Base-by-base conservation (phyloP, 2,329 filamentous ascomycete species). In the Metarhizium anisopliae region DNA sequence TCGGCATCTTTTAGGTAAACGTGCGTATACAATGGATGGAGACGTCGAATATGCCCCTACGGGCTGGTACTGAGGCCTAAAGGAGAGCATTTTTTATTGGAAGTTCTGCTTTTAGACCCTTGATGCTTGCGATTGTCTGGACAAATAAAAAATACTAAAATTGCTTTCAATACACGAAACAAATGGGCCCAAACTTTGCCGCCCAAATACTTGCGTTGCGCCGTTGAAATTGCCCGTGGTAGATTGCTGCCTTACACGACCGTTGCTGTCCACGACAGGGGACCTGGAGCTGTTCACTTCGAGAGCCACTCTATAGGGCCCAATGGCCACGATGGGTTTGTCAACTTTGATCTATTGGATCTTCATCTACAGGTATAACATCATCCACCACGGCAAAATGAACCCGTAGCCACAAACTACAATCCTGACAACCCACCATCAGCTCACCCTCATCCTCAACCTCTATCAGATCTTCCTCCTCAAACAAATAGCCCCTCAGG, bases 361-460 rank as follows among this genome's bases (percentile, higher is more conserved):
- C 62, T 63, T 52, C 20, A 49, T 50, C 51, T 54, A 40, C 36
- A 36, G 61, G 60, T 10, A 60, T 57, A 6, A 64, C 67, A 10
- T 67, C 69, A 30, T 71, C 77, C 32, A 82, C 68, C 14, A 84
- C 74, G 8, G 79, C 81, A 72, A 86, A 87, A 52, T 83, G 76
- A 42, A 87, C 82, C 55, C 78, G 77, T 53, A 87, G 67, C 83
- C 83, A 87, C 50, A 87, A 71, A 64, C 84, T 87, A 61, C 84
- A 87, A 62, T 86, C 84, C 55, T 75, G 74, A 63, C 84, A 87
- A 11, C 81, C 84, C 45, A 87, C 83, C 66, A 85, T 74, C 50
- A 87, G 67, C 64, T 84, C 81, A 8, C 83, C 79, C 59, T 80
- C 74, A 52, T 81, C 79, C 50, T 74, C 76, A 43, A 77, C 79